Conservation (phyloP, 495 filamentous ascomycete species). For the Paragyromitra xinjiangensis region DNA sequence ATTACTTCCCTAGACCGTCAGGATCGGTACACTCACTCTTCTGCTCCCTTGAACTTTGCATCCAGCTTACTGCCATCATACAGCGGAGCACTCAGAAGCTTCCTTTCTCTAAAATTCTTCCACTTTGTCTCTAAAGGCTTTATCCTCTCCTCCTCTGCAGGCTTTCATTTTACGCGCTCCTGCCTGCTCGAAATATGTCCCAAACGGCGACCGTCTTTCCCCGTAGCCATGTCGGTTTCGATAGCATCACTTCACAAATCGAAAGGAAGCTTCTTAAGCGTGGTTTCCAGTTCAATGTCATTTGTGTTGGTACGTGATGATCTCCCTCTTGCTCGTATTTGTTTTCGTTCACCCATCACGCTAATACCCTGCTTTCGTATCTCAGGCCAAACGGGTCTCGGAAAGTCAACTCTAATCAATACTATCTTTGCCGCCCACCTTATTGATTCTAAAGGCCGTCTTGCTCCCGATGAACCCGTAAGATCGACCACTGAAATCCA, state of each 20-base stretch:
- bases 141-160: conserved; percentile 12
- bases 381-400: conserved; percentile 94
- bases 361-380: conserved; percentile 59
- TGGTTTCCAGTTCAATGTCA: conserved; percentile 99
- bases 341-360: conserved; percentile 20
- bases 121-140: conserved; percentile 32
- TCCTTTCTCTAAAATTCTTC: neutral
- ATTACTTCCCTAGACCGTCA: conserved; percentile 3
- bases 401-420: conserved; percentile 99
- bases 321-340: conserved; percentile 21
- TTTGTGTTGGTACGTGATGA: conserved; percentile 89
- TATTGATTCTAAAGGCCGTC: conserved; percentile 96
- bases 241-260: conserved; percentile 98
- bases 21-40: neutral
- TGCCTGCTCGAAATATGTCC: conserved; percentile 59
- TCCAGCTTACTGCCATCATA: neutral
- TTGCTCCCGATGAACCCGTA: conserved; percentile 88
- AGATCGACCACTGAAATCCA: conserved; percentile 98
- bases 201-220: conserved; percentile 76
- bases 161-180: neutral
- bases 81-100: neutral
- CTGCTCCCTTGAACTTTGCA: conserved; percentile 25
- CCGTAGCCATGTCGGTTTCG: conserved; percentile 97
- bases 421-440: conserved; percentile 99
- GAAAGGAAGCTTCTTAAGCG: conserved; percentile 99